These are phyloP conservation scores for Monosporascus sp. DNA, from an alignment of 2,329 filamentous ascomycete species.

Conservation along the genomic window DNA sequence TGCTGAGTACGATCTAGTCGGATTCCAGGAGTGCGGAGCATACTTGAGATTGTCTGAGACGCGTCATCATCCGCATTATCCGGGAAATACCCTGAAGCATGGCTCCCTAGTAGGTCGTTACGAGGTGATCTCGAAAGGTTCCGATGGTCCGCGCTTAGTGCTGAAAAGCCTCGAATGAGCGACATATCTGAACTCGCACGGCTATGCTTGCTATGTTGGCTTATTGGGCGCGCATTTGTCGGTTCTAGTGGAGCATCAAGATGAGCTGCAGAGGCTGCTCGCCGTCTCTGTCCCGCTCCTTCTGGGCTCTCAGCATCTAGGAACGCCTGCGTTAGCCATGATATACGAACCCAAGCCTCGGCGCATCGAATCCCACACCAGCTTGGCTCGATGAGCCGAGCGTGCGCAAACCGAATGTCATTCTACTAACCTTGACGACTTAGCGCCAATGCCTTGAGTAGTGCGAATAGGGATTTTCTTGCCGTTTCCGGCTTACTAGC, in stretches of 20 bases:
- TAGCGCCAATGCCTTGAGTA: slow-evolving; percentile 66
- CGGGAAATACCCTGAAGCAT: slow-evolving; percentile 27
- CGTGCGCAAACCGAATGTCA: slow-evolving; percentile 5
- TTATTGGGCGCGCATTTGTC: slow-evolving; percentile 46
- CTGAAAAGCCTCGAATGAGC: slow-evolving; percentile 48
- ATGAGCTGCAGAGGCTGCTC: slow-evolving; percentile 58
- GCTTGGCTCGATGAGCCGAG: neutral
- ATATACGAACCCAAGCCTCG: neutral
- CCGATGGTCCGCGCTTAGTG: slow-evolving; percentile 39
- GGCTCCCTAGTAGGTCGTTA: slow-evolving; percentile 36
- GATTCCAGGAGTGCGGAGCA: slow-evolving; percentile 47
- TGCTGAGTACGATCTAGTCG: slow-evolving; percentile 43
- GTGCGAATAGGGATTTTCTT: slow-evolving; percentile 68
- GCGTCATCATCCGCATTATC: slow-evolving; percentile 42
- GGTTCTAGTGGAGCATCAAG: slow-evolving; percentile 50
- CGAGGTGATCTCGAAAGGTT: slow-evolving; percentile 41
- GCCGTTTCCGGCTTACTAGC: slow-evolving; percentile 65
- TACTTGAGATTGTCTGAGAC: slow-evolving; percentile 41
- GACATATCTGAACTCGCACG: slow-evolving; percentile 69
- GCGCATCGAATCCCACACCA: too few species aligned
- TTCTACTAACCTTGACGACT: slow-evolving; percentile 60
- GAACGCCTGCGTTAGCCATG: slow-evolving; percentile 3
- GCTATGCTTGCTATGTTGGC: slow-evolving; percentile 60
- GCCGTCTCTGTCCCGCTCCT: slow-evolving; percentile 40
- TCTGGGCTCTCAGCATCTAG: slow-evolving; percentile 34